Evolutionary conservation across 192 early-diverging fungal species (phyloP).

Genomic region (Diversispora epigaea): DNA sequence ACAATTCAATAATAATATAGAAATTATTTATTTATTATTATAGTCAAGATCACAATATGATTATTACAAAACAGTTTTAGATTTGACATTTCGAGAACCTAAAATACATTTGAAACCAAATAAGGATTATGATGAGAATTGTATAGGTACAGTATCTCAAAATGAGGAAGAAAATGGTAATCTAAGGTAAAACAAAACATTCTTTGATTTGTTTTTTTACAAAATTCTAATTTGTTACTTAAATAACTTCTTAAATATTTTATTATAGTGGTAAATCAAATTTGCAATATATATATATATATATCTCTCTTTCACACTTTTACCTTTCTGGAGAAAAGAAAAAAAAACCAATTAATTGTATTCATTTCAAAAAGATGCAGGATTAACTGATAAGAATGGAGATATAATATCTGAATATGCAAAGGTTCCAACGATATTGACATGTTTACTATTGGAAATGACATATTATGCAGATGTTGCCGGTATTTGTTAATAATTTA

Average conservation of each 20-base stretch:
- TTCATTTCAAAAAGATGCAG: background rate
- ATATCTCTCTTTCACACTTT: conserved; percentile 26
- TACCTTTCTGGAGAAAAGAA: background rate
- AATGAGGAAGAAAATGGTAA: background rate
- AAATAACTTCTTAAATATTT: no score
- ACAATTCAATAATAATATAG: background rate
- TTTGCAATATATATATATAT: no score
- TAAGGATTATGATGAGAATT: conserved; percentile 56
- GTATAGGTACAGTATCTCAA: background rate
- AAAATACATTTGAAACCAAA: conserved; percentile 59
- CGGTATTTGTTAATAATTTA: conserved; percentile 43
- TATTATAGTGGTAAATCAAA: no score
- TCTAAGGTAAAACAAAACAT: background rate
- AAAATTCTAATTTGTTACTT: background rate
- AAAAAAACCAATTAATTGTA: background rate
- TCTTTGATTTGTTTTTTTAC: background rate
- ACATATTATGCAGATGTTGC: conserved; percentile 67
- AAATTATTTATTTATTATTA: background rate
- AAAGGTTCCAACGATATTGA: conserved; percentile 58
- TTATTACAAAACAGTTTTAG: conserved; percentile 56
- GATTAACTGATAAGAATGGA: background rate
- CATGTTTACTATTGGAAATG: conserved; percentile 54
- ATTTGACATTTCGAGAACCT: conserved; percentile 51
- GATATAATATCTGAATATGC: conserved; percentile 61
- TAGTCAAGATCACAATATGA: conserved; percentile 59